Evolutionary conservation across 352 stramenopile genomes (phyloP), one percentile per base, ranked within the genome.

Genomic region (Phytophthora sp.): DNA sequence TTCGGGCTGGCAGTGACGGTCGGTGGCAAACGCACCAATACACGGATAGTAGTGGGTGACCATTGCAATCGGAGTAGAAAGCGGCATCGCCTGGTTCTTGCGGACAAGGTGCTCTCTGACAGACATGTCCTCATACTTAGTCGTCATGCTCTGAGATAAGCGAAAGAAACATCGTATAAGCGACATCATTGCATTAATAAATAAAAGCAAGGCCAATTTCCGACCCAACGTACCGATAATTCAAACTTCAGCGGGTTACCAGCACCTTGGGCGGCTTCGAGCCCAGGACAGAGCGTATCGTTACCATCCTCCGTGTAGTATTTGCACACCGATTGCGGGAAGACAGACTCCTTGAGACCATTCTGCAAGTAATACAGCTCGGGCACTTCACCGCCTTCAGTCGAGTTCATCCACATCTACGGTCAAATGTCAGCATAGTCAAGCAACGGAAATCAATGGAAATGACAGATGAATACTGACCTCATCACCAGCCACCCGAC

Each of bases 41-140:
- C 83, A 94, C 15, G 85, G 85, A 55, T 94, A 92, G 73, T 92
- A 94, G 69, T 92, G 85, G 13, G 85, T 91, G 38, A 86, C 74
- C 76, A 88, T 86, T 30, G 83, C 78, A 2, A 94, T 80, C 2
- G 85, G 81, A 33, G 82, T 92, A 7, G 83, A 90, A 20, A 94
- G 66, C 46, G 83, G 79, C 85, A 94, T 92, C 11, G 82, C 85
- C 57, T 91, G 77, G 27, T 92, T 91, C 62, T 85, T 85, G 38
- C 77, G 73, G 59, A 90, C 82, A 46, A 94, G 63, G 55, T 88
- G 77, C 57, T 90, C 81, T 39, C 82, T 74, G 16, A 91, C 82
- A 23, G 85, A 89, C 81, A 91, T 88, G 47, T 94, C 83, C 1
- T 94, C 83, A 57, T 92, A 94, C 66, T 87, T 90, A 24, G 85